Percentiles rank a stretch among this genome's conserved stretches.
Evolutionary conservation across 768 basidiomycete genomes (phyloP).

Genomic region (Leccinum variicolor): DNA sequence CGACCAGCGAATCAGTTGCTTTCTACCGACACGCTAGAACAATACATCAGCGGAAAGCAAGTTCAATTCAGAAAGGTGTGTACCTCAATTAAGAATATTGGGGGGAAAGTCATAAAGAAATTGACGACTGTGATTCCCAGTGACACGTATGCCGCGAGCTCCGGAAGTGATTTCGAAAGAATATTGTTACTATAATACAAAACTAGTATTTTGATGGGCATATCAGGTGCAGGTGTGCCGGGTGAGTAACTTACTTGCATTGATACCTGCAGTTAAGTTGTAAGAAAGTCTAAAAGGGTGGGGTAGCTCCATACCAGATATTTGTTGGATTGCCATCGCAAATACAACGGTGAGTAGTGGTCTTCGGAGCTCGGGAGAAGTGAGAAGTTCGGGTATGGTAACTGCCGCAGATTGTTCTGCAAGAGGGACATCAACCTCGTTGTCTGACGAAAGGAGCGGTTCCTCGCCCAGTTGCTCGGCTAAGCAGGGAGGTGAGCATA

Average conservation of each 20-base stretch:
- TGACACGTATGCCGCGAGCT: conserved; percentile 77
- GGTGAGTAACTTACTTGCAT: conserved; percentile 49
- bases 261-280: conserved; percentile 52
- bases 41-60: not conserved
- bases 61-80: conserved; percentile 4
- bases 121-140: conserved; percentile 84
- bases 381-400: conserved; percentile 52
- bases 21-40: conserved; percentile 67
- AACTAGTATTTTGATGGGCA: conserved; percentile 42
- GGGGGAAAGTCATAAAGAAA: conserved; percentile 70
- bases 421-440: conserved; percentile 14
- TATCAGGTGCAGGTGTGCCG: not conserved
- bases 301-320: conserved; percentile 52
- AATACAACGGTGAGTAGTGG: conserved; percentile 66
- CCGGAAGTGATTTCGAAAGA: conserved; percentile 73
- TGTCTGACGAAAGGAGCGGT: conserved; percentile 21
- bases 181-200: conserved; percentile 92
- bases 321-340: conserved; percentile 74
- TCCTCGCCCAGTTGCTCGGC: conserved; percentile 28
- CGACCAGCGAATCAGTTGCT: conserved; percentile 63
- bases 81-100: conserved; percentile 85
- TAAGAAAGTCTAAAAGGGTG: conserved; percentile 2
- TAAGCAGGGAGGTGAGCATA: conserved; percentile 8
- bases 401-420: conserved; percentile 32
- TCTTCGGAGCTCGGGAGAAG: conserved; percentile 50